These are phyloP conservation scores for Aegle marmelos DNA, from an alignment of 345 rosid species.

Conservation along the genomic window DNA sequence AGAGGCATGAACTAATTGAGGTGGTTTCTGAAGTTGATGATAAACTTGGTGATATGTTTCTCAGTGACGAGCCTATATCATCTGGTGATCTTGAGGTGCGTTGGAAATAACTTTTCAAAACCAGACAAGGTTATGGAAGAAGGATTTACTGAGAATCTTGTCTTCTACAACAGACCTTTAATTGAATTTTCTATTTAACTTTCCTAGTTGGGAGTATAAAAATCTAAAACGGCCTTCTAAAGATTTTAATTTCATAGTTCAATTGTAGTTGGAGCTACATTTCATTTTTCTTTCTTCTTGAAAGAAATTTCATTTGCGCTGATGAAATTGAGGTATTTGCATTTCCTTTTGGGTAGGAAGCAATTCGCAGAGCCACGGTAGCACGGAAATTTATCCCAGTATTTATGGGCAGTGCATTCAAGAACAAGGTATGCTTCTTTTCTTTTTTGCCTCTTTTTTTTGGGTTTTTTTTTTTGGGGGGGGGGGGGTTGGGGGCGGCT, in stretches of 20 bases:
- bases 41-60: slow-evolving; percentile 81
- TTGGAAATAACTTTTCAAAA: slow-evolving; percentile 4
- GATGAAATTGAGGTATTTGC: slow-evolving; percentile 7
- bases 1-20: slow-evolving; percentile 86
- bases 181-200: neutral
- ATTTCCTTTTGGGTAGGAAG: slow-evolving; percentile 53
- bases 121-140: neutral
- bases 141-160: neutral
- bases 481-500: neutral
- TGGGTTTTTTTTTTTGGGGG: too few relatives aligned
- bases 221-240: neutral
- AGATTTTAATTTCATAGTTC: neutral
- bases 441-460: neutral
- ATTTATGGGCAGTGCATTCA: slow-evolving; percentile 99
- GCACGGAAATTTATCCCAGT: slow-evolving; percentile 92
- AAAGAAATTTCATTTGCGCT: neutral
- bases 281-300: neutral
- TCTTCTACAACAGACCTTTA: neutral
- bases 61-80: slow-evolving; percentile 82
- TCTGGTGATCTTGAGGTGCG: slow-evolving; percentile 78
- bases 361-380: slow-evolving; percentile 91
- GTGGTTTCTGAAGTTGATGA: slow-evolving; percentile 96
- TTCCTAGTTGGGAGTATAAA: neutral
- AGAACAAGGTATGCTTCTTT: slow-evolving; percentile 74
- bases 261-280: neutral